Percentiles rank a stretch among this genome's conserved stretches.
phyloP scores from a whole-genome alignment of 108 stramenopile species.

The Nitzschia sp. region DNA sequence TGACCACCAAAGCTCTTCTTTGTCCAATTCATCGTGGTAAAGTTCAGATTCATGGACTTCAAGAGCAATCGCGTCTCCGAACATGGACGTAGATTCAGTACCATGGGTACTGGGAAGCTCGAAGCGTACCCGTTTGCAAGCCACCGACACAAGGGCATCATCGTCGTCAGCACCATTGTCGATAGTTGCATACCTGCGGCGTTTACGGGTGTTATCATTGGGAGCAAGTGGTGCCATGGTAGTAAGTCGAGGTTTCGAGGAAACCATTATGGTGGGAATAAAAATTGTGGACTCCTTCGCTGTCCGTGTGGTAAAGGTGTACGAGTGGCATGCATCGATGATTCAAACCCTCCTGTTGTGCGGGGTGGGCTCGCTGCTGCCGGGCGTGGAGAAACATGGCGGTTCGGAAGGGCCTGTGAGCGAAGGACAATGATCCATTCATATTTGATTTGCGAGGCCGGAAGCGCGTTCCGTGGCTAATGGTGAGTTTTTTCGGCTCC shows the following conservation, averaged over 20 bases:
- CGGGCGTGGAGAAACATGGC: too few relatives aligned
- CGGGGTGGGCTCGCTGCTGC: too few relatives aligned
- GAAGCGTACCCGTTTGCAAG: slow-evolving; percentile 9
- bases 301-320: too few relatives aligned
- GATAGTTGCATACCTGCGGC: not conserved
- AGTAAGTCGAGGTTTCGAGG: not conserved
- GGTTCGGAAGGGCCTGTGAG: slow-evolving; percentile 14
- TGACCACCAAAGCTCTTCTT: slow-evolving; percentile 11
- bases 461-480: too few relatives aligned
- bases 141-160: not conserved
- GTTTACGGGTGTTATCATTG: not conserved
- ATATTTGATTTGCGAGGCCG: too few relatives aligned
- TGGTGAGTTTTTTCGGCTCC: too few relatives aligned
- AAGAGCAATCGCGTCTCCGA: slow-evolving; percentile 13
- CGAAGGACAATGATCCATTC: slow-evolving; percentile 2
- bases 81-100: not conserved
- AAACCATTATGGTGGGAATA: slow-evolving; percentile 2
- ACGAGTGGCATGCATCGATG: too few relatives aligned
- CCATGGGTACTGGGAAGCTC: not conserved
- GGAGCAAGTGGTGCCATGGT: slow-evolving; percentile 18
- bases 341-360: too few relatives aligned
- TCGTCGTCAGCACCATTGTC: slow-evolving; percentile 8
- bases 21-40: not conserved
- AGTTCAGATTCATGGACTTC: slow-evolving; percentile 6
- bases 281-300: too few relatives aligned